Conservation (phyloP, 352 stramenopile species). For the Globisporangium mamillatum region DNA sequence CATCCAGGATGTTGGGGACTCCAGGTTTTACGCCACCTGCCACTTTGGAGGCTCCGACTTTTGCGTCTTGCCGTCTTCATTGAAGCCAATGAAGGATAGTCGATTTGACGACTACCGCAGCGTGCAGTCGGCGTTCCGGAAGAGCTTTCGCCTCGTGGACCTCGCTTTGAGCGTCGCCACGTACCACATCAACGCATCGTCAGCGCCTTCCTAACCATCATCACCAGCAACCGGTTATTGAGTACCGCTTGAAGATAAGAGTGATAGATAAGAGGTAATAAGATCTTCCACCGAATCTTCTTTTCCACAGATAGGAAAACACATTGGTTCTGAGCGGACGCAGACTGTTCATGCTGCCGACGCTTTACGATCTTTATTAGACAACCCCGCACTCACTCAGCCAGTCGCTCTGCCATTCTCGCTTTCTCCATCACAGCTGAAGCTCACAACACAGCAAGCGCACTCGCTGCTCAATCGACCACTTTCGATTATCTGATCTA, state of each 20-base stretch:
- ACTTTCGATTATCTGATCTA: background rate
- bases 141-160: slow-evolving; percentile 11
- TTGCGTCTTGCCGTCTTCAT: background rate
- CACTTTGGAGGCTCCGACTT: slow-evolving; percentile 12
- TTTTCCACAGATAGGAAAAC: background rate
- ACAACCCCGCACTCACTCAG: background rate
- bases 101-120: slow-evolving; percentile 15
- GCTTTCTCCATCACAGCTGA: background rate
- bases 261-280: background rate
- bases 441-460: background rate
- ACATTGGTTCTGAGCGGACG: background rate
- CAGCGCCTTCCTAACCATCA: background rate
- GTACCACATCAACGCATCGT: slow-evolving; percentile 11
- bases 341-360: background rate
- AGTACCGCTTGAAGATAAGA: background rate
- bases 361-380: background rate
- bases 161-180: slow-evolving; percentile 11
- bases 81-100: background rate
- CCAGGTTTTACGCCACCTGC: slow-evolving; percentile 17
- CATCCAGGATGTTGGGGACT: background rate
- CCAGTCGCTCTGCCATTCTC: background rate
- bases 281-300: background rate
- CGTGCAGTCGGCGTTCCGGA: slow-evolving; percentile 3
- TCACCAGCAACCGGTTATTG: background rate
- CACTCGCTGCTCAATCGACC: background rate